Evolutionary conservation across 2,329 filamentous ascomycete species (phyloP).

Genomic region (Alternaria burnsii): DNA sequence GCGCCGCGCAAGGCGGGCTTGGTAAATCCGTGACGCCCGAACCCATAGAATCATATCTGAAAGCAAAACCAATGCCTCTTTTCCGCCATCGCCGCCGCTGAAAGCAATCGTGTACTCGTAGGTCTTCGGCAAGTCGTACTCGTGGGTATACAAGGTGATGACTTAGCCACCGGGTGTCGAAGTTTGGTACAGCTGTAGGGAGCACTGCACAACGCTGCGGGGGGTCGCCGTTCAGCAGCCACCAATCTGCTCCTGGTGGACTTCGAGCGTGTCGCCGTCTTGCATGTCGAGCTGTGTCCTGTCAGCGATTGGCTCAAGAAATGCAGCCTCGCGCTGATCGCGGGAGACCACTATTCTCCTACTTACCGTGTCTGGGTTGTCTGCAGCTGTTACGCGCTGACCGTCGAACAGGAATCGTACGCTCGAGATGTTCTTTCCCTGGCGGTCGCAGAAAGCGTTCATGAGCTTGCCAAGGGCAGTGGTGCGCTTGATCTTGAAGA

Average conservation of each 20-base stretch:
- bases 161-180: conserved; percentile 2
- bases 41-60: conserved; percentile 37
- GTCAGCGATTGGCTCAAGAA: neutral
- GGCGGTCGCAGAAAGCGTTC: conserved; percentile 96
- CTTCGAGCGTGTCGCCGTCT: conserved; percentile 94
- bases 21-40: conserved; percentile 40
- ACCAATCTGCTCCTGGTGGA: conserved; percentile 98
- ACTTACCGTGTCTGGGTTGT: conserved; percentile 91
- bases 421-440: conserved; percentile 84
- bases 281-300: conserved; percentile 84
- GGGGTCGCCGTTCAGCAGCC: conserved; percentile 57
- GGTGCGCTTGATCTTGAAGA: conserved; percentile 99
- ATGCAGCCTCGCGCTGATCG: neutral
- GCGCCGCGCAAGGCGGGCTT: conserved; percentile 31
- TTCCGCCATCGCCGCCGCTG: conserved; percentile 30
- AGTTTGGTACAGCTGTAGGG: conserved; percentile 7
- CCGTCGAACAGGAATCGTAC: conserved; percentile 97
- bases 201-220: conserved; percentile 10
- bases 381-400: conserved; percentile 85
- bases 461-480: conserved; percentile 98
- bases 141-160: conserved; percentile 7
- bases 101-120: conserved; percentile 24
- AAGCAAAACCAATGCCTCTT: conserved; percentile 21
- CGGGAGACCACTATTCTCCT: neutral
- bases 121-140: conserved; percentile 15